Evolutionary conservation across 495 filamentous ascomycete species (phyloP), one percentile per base, ranked within the genome.

Genomic region (Hypoxylon rickii): DNA sequence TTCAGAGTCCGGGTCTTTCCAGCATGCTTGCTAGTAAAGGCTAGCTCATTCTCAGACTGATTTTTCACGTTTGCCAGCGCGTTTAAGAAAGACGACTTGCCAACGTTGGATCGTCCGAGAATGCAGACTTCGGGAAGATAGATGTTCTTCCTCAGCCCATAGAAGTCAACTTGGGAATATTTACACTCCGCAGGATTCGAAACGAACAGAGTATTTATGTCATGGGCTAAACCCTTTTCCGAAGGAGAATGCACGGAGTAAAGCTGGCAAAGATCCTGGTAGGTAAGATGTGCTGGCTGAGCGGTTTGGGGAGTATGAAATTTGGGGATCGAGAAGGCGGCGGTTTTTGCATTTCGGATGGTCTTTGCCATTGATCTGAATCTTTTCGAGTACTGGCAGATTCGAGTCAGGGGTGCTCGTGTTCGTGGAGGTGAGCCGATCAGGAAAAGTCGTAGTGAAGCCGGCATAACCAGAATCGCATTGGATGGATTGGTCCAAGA

Each of bases 81-180:
- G 68, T 98, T 98, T 52, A 97, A 74, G 18, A 97, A 76, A 6
- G 85, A 88, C 22, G 88, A 92, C 69, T 98, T 98, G 31, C 92
- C 94, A 19, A 95, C 92, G 69, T 98, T 97, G 24, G 87, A 92
- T 36, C 91, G 84, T 38, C 94, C 94, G 0, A 83, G 58, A 15
- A 83, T 64, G 60, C 78, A 79, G 42, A 85, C 67, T 64, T 90
- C 86, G 37, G 85, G 85, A 11, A 80, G 73, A 47, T 73, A 67
- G 11, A 69, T 71, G 38, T 83, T 82, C 52, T 72, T 72, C 32
- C 73, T 76, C 16, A 88, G 80, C n/a, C 80, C 76, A 55, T 86
- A 85, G 65, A 96, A 96, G 55, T 86, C 82, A 32, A 76, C 73
- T 3, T 86, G 83, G 15, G 83, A 84, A 77, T 86, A 92, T 29